Evolutionary conservation across 768 basidiomycete genomes (phyloP), one percentile per base, ranked within the genome.

Genomic region (Lactarius deliciosus): DNA sequence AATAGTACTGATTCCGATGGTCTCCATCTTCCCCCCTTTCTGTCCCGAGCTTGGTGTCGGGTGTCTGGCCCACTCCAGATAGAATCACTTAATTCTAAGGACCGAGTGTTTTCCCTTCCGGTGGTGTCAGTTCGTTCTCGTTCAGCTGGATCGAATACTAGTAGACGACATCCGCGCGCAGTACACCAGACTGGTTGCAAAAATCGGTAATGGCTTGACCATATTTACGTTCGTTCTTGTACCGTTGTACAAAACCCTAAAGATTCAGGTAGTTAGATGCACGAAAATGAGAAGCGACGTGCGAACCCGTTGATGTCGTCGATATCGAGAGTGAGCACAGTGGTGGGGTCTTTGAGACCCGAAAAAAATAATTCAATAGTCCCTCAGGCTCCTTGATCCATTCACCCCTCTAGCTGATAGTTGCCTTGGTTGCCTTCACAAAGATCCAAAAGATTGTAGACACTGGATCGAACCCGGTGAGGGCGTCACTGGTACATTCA

Each of bases 181-280:
- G 82, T 11, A 81, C 81, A 61, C 77, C 76, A n/a, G 81, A 74
- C 55, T 75, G 73, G 11, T 75, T 70, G 74, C 83, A 81, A 72
- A 85, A 88, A 68, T 83, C 81, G 64, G 76, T 76, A 72, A 91
- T 85, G 34, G 87, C 88, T 30, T 78, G 75, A 5, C 89, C 88
- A 64, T 83, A 85, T 68, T 87, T 84, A 57, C 74, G 76, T 74
- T 92, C 90, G 76, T 91, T 90, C 73, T 88, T 86, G 73, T 83
- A 82, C 81, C 81, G 82, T 68, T 78, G 81, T 45, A 81, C 79
- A 18, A 79, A 81, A 74, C 82, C 81, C 81, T 83, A 66, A 13
- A 50, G 22, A 50, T 11, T 25, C 47, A 34, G 1, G 34, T 34
- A 34, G 38, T 11, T 15, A 38, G 36, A 41, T 34, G 18, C 3